A percentile compares a stretch with the other conserved stretches of the same genome.
phyloP scores from a whole-genome alignment of 176 grass and related monocot genomes.

The Eleusine indica region DNA sequence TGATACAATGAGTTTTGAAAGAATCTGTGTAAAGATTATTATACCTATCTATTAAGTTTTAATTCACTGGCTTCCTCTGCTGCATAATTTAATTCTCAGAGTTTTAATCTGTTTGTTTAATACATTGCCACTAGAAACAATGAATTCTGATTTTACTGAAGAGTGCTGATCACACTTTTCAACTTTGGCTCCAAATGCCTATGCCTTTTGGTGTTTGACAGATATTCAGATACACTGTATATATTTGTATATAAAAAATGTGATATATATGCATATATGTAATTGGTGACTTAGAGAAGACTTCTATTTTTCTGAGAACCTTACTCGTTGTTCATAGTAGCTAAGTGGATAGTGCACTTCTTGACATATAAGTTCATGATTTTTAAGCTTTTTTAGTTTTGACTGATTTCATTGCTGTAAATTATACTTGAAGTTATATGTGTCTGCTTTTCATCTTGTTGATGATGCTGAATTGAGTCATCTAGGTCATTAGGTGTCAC shows the following conservation, averaged over 20 bases:
- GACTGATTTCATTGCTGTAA: slow-evolving; percentile 6
- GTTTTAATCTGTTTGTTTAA: background rate
- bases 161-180: background rate
- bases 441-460: background rate
- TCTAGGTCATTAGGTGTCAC: background rate
- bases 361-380: background rate
- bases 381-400: background rate
- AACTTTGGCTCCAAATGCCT: slow-evolving; percentile 1
- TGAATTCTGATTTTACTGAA: background rate
- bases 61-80: background rate
- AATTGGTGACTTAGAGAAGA: background rate
- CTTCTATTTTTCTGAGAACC: background rate
- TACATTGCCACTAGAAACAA: background rate
- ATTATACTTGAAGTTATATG: background rate
- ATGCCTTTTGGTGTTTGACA: background rate
- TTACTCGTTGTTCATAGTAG: slow-evolving; percentile 11
- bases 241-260: background rate
- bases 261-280: slow-evolving; percentile 18
- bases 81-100: background rate
- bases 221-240: background rate
- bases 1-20: background rate
- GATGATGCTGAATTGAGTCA: background rate
- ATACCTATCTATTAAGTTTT: background rate
- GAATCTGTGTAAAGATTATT: background rate
- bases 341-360: background rate